Base-by-base conservation (phyloP, 441 rosid species). In the Flueggea neowawraea region DNA sequence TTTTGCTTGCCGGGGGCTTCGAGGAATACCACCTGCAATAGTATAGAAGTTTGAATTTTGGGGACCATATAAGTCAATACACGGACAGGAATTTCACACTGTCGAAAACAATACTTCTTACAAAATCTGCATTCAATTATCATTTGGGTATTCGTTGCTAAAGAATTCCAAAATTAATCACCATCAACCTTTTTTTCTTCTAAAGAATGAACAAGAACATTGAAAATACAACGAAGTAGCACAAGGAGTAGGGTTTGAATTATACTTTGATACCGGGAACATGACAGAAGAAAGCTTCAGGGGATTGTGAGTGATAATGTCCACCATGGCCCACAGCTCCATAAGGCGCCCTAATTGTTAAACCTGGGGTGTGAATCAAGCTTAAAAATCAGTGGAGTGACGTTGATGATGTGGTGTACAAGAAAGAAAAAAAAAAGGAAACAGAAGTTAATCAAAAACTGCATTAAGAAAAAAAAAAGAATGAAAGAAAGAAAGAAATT, bases 301-400 rank as follows among this genome's bases (percentile, higher is more conserved):
- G 96, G 31, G 98, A 91, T 71, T 91, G 98, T 1, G 91, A 91
- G 63, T 91, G 96, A 75, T 91, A 91, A 72, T 89, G 98, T 41
- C 95, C 98, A 54, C 98, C 98, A 77, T 91, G 98, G 57, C 96
- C 96, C 47, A 91, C 96, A 50, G 98, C 98, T 56, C 98, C 96
- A 68, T 89, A 91, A 10, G 96, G 96, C 31, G 96, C 84, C 78
- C 98, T 77, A 62, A 91, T 78, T 0, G 95, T 91, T 78, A 91
- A 87, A 66, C 98, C 28, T 22, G 28, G 28, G 28, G 28, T 22
- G 28, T 22, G 28, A 22, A 22, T 22, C 28, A 22, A 22, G 28
- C 98, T 91, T 74, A 39, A 60, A 60, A 63, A 61, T 10, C 15
- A 52, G 49, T 52, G 12, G 31, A 31, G 64, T 55, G 4, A 22